These are phyloP conservation scores for Neonothopanus nambi DNA, from an alignment of 1,284 basidiomycete genomes.

Conservation along the genomic window DNA sequence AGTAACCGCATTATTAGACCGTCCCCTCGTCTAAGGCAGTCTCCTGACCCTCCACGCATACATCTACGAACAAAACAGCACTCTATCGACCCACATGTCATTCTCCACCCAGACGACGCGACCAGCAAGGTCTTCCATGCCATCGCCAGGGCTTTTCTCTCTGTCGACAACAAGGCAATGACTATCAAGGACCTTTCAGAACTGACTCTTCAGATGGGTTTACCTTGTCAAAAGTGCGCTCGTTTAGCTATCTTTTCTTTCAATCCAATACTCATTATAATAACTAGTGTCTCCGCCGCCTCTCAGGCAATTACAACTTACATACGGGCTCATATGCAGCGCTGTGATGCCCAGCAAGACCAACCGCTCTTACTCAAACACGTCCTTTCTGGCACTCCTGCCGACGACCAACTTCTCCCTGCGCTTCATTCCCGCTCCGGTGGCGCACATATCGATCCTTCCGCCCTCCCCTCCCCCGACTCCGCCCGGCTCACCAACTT, in stretches of 20 bases:
- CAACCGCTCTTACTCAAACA: slow-evolving; percentile 73
- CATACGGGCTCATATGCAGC: slow-evolving; percentile 67
- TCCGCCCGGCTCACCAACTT: slow-evolving; percentile 62
- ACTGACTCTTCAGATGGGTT: slow-evolving; percentile 59
- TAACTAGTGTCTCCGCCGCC: slow-evolving; percentile 65
- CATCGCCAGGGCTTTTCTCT: slow-evolving; percentile 68
- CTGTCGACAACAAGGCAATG: slow-evolving; percentile 77
- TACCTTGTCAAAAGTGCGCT: slow-evolving; percentile 75
- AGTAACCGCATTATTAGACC: slow-evolving; percentile 16
- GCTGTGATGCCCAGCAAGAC: slow-evolving; percentile 70
- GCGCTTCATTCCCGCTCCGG: slow-evolving; percentile 69
- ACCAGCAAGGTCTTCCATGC: slow-evolving; percentile 68
- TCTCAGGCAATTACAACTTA: slow-evolving; percentile 79
- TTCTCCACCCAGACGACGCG: slow-evolving; percentile 72
- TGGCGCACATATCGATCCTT: slow-evolving; percentile 41
- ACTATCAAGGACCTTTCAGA: slow-evolving; percentile 81
- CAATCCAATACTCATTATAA: too few relatives aligned
- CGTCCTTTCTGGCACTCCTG: slow-evolving; percentile 63
- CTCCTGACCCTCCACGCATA: slow-evolving; percentile 17
- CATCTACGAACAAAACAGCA: too few relatives aligned
- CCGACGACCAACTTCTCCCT: slow-evolving; percentile 71
- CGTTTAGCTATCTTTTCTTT: slow-evolving; percentile 14
- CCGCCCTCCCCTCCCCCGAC: slow-evolving; percentile 35
- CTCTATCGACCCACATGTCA: slow-evolving; percentile 60
- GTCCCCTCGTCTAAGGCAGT: slow-evolving; percentile 17